Percentiles rank a stretch among this genome's conserved stretches.
These are phyloP conservation scores for Lactifluus subvellereus DNA, from an alignment of 768 basidiomycete genomes.

Conservation along the genomic window DNA sequence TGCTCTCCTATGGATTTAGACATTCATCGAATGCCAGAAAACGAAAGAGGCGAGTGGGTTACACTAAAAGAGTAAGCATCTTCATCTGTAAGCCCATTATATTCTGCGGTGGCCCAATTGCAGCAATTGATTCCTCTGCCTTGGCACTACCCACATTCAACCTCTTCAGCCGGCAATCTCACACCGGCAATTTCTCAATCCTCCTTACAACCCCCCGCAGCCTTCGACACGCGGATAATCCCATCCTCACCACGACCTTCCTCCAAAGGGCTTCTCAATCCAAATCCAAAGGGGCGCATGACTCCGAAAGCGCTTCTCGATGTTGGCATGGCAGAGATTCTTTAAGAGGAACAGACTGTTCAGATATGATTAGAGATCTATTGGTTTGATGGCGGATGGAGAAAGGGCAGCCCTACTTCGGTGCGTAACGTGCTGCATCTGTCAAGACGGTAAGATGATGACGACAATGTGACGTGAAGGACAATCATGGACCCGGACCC, in stretches of 20 bases:
- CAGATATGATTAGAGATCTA: constrained; percentile 79
- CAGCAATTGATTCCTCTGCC: constrained; percentile 79
- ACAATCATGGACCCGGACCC: constrained; percentile 73
- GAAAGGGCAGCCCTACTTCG: constrained; percentile 72
- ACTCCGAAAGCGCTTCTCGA: constrained; percentile 74
- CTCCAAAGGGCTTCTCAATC: constrained; percentile 87
- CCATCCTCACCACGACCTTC: constrained; percentile 68
- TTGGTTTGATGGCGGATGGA: constrained; percentile 70
- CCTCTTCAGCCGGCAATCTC: constrained; percentile 71
- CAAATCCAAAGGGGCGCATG: constrained; percentile 75
- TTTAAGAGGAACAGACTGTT: constrained; percentile 79
- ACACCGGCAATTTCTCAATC: constrained; percentile 64
- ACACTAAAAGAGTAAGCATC: constrained; percentile 68
- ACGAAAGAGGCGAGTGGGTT: constrained; percentile 83
- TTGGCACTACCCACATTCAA: constrained; percentile 81
- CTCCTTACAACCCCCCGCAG: constrained; percentile 73
- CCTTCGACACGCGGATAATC: constrained; percentile 70
- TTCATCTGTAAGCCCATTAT: constrained; percentile 31
- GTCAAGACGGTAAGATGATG: not conserved
- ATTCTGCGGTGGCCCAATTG: constrained; percentile 43
- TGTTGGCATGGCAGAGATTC: constrained; percentile 73
- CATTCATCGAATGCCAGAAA: constrained; percentile 71
- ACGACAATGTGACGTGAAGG: constrained; percentile 33
- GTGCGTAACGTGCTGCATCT: constrained; percentile 34
- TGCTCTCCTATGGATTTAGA: constrained; percentile 63